These are phyloP conservation scores for Trichophyton rubrum DNA, from an alignment of 2,329 filamentous ascomycete species.

Conservation along the genomic window DNA sequence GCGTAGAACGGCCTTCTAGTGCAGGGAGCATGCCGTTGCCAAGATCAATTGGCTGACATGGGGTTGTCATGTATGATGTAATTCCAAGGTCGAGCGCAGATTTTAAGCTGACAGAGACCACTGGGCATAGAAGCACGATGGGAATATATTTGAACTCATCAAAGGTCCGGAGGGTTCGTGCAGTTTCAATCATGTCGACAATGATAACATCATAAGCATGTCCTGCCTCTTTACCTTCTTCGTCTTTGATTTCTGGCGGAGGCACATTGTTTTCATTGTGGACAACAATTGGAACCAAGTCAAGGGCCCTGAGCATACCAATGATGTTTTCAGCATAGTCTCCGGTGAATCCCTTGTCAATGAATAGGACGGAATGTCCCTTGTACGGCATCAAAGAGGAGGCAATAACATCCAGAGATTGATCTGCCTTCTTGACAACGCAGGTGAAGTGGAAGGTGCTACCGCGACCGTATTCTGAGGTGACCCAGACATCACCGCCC, in stretches of 20 bases:
- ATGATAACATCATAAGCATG: conserved; percentile 88
- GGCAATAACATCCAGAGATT: conserved; percentile 64
- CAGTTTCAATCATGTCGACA: conserved; percentile 85
- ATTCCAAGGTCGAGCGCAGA: conserved; percentile 90
- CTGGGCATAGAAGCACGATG: conserved; percentile 78
- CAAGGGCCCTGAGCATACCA: conserved; percentile 63
- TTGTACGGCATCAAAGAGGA: conserved; percentile 74
- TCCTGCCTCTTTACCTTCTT: conserved; percentile 34
- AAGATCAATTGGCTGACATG: conserved; percentile 83
- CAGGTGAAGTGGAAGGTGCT: conserved; percentile 97
- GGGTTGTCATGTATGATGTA: conserved; percentile 98
- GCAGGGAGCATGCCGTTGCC: conserved; percentile 95
- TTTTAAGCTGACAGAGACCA: conserved; percentile 84
- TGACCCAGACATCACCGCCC: conserved; percentile 93
- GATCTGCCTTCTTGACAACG: conserved; percentile 69
- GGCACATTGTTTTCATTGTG: conserved; percentile 58
- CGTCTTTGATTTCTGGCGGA: conserved; percentile 40
- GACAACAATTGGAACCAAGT: conserved; percentile 73
- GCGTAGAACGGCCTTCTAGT: conserved; percentile 81
- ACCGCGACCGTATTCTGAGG: conserved; percentile 79
- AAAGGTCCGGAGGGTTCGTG: conserved; percentile 68
- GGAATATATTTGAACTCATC: conserved; percentile 98
- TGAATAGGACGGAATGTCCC: conserved; percentile 83
- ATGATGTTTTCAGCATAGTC: conserved; percentile 55
- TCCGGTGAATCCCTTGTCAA: conserved; percentile 76